These are phyloP conservation scores for Cercis canadensis DNA, from an alignment of 306 rosid genomes.

Conservation along the genomic window DNA sequence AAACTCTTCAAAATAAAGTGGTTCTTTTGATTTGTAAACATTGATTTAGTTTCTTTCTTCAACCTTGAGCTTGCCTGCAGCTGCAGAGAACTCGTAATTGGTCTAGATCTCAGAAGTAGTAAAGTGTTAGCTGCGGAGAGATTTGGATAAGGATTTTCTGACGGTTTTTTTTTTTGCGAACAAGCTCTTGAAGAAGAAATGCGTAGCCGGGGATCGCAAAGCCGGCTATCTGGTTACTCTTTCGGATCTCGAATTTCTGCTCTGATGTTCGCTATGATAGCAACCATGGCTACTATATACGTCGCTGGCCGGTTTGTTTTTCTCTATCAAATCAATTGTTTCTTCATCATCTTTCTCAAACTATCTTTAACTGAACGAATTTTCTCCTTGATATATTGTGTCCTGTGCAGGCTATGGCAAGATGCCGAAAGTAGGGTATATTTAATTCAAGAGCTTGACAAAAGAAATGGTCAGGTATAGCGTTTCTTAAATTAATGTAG, in stretches of 20 bases:
- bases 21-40: background rate
- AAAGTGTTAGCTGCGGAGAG: background rate
- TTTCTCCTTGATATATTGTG: conserved; percentile 7
- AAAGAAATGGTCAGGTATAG: conserved; percentile 55
- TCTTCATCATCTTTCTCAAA: background rate
- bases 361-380: background rate
- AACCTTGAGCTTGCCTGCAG: background rate
- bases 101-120: conserved; percentile 39
- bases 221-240: conserved; percentile 58
- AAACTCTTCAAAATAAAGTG: background rate
- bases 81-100: background rate
- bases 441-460: conserved; percentile 58
- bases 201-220: conserved; percentile 65
- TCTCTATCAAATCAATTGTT: background rate
- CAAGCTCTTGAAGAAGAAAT: conserved; percentile 37
- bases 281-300: conserved; percentile 76
- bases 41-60: background rate
- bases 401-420: conserved; percentile 63
- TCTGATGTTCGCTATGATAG: conserved; percentile 56
- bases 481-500: conserved; percentile 25
- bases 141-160: conserved; percentile 35
- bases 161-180: background rate
- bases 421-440: conserved; percentile 65
- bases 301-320: conserved; percentile 69
- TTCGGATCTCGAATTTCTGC: conserved; percentile 59